Percentiles rank a stretch among this genome's conserved stretches.
Evolutionary conservation across 805 yeast genomes (phyloP).

Genomic region (Monosporozyma unispora): DNA sequence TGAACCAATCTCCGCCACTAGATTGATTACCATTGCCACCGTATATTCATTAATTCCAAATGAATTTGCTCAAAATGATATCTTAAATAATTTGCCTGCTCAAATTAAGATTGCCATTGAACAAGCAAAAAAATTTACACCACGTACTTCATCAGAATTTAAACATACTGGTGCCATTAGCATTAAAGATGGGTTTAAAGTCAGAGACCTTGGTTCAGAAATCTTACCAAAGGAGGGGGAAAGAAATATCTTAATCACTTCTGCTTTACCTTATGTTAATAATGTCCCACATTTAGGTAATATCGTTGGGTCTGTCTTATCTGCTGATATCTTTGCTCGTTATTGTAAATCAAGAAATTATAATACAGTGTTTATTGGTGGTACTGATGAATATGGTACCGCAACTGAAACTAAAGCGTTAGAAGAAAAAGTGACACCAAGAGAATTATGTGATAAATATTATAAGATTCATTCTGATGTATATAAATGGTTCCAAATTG

Average conservation of each 20-base stretch:
- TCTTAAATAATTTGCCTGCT: conserved; percentile 14
- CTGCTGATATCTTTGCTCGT: conserved; percentile 90
- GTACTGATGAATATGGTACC: conserved; percentile 99
- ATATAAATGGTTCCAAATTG: conserved; percentile 95
- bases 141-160: conserved; percentile 24
- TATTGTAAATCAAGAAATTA: conserved; percentile 82
- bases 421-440: conserved; percentile 85
- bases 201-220: conserved; percentile 27
- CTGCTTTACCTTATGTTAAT: conserved; percentile 96
- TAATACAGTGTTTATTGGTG: conserved; percentile 82
- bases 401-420: conserved; percentile 98
- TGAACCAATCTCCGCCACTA: conserved; percentile 37
- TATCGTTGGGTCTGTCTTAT: conserved; percentile 86
- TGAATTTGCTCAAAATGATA: conserved; percentile 17
- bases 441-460: conserved; percentile 84
- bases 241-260: conserved; percentile 80
- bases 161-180: conserved; percentile 35
- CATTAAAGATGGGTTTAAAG: conserved; percentile 19
- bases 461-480: conserved; percentile 78
- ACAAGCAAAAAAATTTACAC: conserved; percentile 34
- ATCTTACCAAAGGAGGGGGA: conserved; percentile 62
- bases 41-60: conserved; percentile 38
- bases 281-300: conserved; percentile 98
- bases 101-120: conserved; percentile 39
- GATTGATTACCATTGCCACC: conserved; percentile 51